Conservation (phyloP, 2,329 filamentous ascomycete genomes). For the Aspergillus fijiensis region DNA sequence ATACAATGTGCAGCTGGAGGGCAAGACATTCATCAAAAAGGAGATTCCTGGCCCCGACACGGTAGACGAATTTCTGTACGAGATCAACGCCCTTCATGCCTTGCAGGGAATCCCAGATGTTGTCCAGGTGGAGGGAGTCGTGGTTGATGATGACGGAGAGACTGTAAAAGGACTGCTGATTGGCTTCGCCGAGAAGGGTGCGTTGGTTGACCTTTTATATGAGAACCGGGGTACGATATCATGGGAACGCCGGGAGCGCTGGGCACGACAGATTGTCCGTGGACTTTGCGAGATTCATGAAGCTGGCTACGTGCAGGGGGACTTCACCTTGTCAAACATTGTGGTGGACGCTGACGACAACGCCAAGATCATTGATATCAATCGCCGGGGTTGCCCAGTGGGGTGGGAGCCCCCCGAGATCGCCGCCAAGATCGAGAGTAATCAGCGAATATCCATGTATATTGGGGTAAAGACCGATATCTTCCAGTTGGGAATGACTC, state of each 20-base stretch:
- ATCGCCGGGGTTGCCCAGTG: constrained; percentile 91
- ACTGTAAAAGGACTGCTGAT: constrained; percentile 86
- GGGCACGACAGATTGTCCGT: constrained; percentile 87
- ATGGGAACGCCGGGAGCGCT: constrained; percentile 75
- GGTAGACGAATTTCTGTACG: constrained; percentile 94
- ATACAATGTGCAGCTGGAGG: constrained; percentile 78
- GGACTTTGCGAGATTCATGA: constrained; percentile 93
- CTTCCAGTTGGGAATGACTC: constrained; percentile 93
- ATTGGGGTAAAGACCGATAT: constrained; percentile 97
- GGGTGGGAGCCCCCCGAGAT: constrained; percentile 98
- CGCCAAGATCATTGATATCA: constrained; percentile 98
- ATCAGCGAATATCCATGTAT: constrained; percentile 91
- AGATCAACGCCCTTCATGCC: constrained; percentile 88
- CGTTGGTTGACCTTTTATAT: constrained; percentile 87
- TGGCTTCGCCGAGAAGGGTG: constrained; percentile 79
- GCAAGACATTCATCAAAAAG: constrained; percentile 82
- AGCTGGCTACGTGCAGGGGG: constrained; percentile 92
- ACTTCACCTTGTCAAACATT: constrained; percentile 96
- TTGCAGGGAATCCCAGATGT: constrained; percentile 72
- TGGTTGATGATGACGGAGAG: constrained; percentile 73
- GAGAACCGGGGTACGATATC: constrained; percentile 64
- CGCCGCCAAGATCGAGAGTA: constrained; percentile 77
- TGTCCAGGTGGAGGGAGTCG: constrained; percentile 81
- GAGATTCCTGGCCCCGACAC: constrained; percentile 95
- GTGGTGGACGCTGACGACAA: constrained; percentile 82